A percentile compares a stretch with the other conserved stretches of the same genome.
phyloP scores from a whole-genome alignment of 2,329 filamentous ascomycete genomes.

The Rutstroemia sp. region DNA sequence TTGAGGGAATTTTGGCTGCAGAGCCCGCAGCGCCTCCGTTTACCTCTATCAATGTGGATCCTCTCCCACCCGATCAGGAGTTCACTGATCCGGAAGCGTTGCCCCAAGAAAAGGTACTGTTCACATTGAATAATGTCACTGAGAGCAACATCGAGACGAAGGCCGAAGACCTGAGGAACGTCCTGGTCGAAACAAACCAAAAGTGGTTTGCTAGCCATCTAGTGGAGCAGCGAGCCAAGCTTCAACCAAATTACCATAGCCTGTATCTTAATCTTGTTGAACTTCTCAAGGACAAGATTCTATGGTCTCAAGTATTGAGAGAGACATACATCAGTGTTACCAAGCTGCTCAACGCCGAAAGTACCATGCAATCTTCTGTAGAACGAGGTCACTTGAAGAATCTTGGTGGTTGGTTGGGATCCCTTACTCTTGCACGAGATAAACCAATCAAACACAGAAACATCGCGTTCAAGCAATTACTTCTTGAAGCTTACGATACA shows the following conservation, averaged over 20 bases:
- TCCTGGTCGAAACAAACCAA: constrained; percentile 73
- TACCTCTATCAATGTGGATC: constrained; percentile 68
- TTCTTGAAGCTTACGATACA: constrained; percentile 89
- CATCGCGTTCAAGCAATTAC: constrained; percentile 91
- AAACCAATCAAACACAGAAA: constrained; percentile 95
- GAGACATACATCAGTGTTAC: constrained; percentile 87
- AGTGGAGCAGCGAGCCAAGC: constrained; percentile 91
- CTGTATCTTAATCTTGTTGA: constrained; percentile 87
- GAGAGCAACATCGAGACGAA: constrained; percentile 81
- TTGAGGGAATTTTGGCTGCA: constrained; percentile 51
- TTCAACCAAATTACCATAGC: constrained; percentile 93
- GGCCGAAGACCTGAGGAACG: constrained; percentile 70
- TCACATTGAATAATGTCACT: constrained; percentile 94
- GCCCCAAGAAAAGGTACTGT: constrained; percentile 86
- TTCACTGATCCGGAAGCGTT: constrained; percentile 82
- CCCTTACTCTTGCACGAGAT: constrained; percentile 84
- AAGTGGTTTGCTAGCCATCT: constrained; percentile 96
- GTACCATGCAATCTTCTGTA: constrained; percentile 72
- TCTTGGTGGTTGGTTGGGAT: constrained; percentile 86
- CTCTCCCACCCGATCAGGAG: constrained; percentile 51
- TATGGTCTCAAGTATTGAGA: constrained; percentile 85
- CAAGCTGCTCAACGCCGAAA: constrained; percentile 83
- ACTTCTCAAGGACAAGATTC: constrained; percentile 66
- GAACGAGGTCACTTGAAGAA: constrained; percentile 90
- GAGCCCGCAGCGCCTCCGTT: constrained; percentile 67